Evolutionary conservation across 2,329 filamentous ascomycete species (phyloP).

Genomic region (Amauroascus niger): DNA sequence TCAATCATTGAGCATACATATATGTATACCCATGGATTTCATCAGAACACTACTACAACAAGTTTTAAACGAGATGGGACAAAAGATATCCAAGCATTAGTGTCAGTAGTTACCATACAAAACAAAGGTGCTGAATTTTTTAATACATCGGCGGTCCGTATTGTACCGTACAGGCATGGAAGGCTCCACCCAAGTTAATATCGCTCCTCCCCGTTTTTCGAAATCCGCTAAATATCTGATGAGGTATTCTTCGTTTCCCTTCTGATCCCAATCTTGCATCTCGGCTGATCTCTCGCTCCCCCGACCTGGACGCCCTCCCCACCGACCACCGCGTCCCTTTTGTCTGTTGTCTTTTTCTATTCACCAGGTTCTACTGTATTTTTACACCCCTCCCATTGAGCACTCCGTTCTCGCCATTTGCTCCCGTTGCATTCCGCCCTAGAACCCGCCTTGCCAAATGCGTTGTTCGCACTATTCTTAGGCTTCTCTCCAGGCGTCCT

Average conservation of each 20-base stretch:
- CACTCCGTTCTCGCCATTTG: background rate
- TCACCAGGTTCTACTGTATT: background rate
- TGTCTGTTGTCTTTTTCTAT: background rate
- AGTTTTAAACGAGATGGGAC: too few species aligned
- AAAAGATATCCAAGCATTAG: background rate
- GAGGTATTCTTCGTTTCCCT: background rate
- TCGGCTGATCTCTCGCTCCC: background rate
- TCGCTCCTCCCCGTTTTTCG: constrained; percentile 7
- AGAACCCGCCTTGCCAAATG: constrained; percentile 12
- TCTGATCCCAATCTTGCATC: background rate
- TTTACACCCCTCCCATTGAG: background rate
- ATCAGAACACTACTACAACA: too few species aligned
- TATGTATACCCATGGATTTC: too few species aligned
- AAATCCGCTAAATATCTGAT: background rate
- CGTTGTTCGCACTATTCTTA: constrained; percentile 3
- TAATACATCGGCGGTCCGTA: background rate
- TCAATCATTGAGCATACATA: too few species aligned
- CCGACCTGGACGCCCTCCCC: background rate
- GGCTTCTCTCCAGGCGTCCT: constrained; percentile 9
- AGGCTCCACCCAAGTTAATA: constrained; percentile 3
- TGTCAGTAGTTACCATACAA: background rate
- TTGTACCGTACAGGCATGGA: background rate
- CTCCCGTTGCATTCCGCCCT: background rate
- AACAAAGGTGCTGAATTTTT: background rate
- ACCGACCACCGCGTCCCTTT: background rate